Evolutionary conservation across 352 stramenopile genomes (phyloP), one percentile per base, ranked within the genome.

Genomic region (Plasmopara muralis): DNA sequence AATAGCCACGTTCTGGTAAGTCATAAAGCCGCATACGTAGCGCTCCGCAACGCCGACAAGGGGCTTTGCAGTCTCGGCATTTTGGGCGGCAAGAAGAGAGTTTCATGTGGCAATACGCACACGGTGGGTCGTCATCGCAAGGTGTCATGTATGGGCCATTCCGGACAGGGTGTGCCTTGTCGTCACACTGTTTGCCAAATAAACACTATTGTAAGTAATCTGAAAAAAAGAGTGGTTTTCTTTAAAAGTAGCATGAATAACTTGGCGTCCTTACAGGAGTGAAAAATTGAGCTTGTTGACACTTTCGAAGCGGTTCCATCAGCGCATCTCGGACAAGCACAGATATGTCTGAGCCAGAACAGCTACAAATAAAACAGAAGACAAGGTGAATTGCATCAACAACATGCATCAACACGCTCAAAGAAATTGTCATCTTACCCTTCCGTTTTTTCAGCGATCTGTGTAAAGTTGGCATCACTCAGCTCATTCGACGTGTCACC

Each of bases 261-360:
- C 45, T 47, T 5, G 39, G 9, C 14, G 56, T 45, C 35, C 48
- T 53, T 73, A 95, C 83, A 35, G 70, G 69, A 34, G 64, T 78
- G 62, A 95, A 95, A 53, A 92, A 94, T 54, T 97, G 92, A n/a
- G 96, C 95, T 73, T 97, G 81, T 60, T 99, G 96, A 62, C 95
- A 99, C 65, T 95, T 93, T 52, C 95, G 75, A 25, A 99, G 67
- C 6, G 97, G 97, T 68, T 98, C 77, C 95, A 99, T 99, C 18
- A 98, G 63, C 3, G 96, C 97, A 55, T 99, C 96, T 46, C 96
- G 90, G 6, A 98, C 96, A 29, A 99, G 66, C 6, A 98, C 85
- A 20, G 88, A 96, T 28, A 99, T 98, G 84, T 99, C 97, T 20
- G 92, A 97, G 18, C 97, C 97, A 18, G 80, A 97, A 43, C 88